These are phyloP conservation scores for Flaveria bidentis DNA, from an alignment of 129 eudicot species.

Conservation along the genomic window DNA sequence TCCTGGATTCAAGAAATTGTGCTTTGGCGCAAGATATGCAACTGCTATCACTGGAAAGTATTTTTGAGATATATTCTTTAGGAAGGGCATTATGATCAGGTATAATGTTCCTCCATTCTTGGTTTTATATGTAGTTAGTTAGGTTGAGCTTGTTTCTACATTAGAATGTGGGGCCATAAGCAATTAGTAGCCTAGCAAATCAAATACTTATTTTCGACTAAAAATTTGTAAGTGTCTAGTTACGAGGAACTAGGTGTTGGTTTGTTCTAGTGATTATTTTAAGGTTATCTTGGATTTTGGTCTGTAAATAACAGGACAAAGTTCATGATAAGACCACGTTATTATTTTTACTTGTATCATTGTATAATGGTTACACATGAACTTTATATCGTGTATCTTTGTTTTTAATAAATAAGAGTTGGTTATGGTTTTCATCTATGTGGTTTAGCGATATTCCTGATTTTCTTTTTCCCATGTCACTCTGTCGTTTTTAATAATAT, in stretches of 20 bases:
- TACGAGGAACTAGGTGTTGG: constrained; percentile 21
- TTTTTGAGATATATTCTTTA: background rate
- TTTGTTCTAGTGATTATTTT: constrained; percentile 22
- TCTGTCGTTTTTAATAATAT: no score
- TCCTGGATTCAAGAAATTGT: constrained; percentile 18
- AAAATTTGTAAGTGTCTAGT: constrained; percentile 15
- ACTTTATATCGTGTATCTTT: no score
- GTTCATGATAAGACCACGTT: constrained; percentile 30
- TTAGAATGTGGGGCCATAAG: constrained; percentile 22
- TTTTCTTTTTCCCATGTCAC: no score
- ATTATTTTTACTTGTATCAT: constrained; percentile 7
- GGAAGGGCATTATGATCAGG: constrained; percentile 16
- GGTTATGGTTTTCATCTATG: no score
- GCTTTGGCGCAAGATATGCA: constrained; percentile 20
- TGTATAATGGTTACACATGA: background rate
- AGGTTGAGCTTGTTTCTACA: constrained; percentile 17
- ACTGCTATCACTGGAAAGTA: constrained; percentile 11
- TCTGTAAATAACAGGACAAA: constrained; percentile 33
- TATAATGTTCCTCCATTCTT: background rate
- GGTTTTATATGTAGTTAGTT: constrained; percentile 11
- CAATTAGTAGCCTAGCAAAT: constrained; percentile 10
- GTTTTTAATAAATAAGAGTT: no score
- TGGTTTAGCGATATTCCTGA: no score
- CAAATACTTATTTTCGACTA: background rate
- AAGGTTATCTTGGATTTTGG: constrained; percentile 30